Base-by-base conservation (phyloP, 2,329 filamentous ascomycete species). In the Ascochyta koolunga region DNA sequence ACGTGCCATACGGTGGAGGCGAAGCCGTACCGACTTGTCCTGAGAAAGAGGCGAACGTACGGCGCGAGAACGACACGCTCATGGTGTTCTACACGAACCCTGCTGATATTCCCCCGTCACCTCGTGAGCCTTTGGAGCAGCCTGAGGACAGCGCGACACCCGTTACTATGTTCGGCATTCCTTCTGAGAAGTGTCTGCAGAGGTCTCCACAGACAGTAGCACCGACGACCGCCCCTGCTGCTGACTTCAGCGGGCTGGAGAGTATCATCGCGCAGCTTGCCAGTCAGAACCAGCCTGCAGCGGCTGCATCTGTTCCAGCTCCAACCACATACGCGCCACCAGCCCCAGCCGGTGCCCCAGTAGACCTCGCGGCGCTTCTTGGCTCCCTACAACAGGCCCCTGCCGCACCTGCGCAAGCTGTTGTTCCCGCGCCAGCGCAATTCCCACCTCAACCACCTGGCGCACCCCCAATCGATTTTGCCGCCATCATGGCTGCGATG, bases 101-200 rank as follows among this genome's bases (percentile, higher is more conserved):
- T 8, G 73, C 69, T 24, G 79, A 81, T 49, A 80, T 81, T 44
- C 79, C 79, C 10, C 64, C 77, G 0, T 77, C 73, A 50, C 79
- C 79, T 1, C 71, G 75, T 24, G 79, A 81, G 31, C 79, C 78
- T 13, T 46, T 68, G 2, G 74, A 80, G 49, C 67, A 74, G 29
- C 66, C 48, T 10, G 60, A 63, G 42, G 61, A 64, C 11, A 29
- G 50, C 15, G 42, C 58, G 6, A 38, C 60, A 19, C 29, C 55
- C 27, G 60, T 54, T 5, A 72, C 68, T 19, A 58, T 69, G 5
- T 79, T 81, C 54, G 79, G 78, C 3, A 27, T 62, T 11, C 74
- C 76, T 15, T 61, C 67, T 5, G 65, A 73, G 1, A 51, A 47
- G 25, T 61, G 69, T 18, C 33, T 70, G 18, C 39, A 58, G 7